Percentiles rank a stretch among this genome's conserved stretches.
Conservation (phyloP, 2,329 filamentous ascomycete species). For the Apiospora aurea region DNA sequence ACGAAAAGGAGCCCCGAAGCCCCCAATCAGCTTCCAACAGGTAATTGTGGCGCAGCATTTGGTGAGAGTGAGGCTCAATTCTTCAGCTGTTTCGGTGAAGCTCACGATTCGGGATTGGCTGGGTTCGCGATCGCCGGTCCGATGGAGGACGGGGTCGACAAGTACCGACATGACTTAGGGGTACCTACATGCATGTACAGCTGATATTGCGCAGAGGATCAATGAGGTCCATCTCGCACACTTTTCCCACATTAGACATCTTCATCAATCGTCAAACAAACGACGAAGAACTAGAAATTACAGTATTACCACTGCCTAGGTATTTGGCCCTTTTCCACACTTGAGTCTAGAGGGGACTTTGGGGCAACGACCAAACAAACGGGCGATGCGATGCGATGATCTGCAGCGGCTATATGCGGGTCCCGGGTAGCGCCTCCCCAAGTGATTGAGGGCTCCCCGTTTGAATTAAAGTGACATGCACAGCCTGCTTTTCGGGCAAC, state of each 20-base stretch:
- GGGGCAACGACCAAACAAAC: not conserved
- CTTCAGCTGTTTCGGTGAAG: not conserved
- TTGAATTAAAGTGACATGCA: not conserved
- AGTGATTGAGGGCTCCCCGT: conserved; percentile 11
- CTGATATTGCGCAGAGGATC: not conserved
- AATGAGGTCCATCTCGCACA: not conserved
- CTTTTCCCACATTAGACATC: not conserved
- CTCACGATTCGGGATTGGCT: conserved; percentile 10
- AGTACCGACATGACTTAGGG: not conserved
- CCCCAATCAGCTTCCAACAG: conserved; percentile 6
- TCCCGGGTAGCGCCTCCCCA: conserved; percentile 8
- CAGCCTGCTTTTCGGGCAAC: conserved; percentile 1
- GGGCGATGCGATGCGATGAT: not conserved
- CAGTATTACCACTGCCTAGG: not conserved
- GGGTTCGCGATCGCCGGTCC: not conserved
- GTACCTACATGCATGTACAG: not conserved
- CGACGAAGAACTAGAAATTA: not conserved
- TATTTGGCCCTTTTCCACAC: not conserved
- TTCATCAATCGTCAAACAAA: not conserved
- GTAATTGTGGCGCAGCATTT: conserved; percentile 5
- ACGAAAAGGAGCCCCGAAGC: not conserved
- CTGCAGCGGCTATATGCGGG: conserved; percentile 24
- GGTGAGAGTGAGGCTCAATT: not conserved
- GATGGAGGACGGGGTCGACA: not conserved
- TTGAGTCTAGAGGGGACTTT: not conserved